A percentile compares a stretch with the other conserved stretches of the same genome.
These are phyloP conservation scores for Mallotus japonicus DNA, from an alignment of 441 rosid genomes.

Conservation along the genomic window DNA sequence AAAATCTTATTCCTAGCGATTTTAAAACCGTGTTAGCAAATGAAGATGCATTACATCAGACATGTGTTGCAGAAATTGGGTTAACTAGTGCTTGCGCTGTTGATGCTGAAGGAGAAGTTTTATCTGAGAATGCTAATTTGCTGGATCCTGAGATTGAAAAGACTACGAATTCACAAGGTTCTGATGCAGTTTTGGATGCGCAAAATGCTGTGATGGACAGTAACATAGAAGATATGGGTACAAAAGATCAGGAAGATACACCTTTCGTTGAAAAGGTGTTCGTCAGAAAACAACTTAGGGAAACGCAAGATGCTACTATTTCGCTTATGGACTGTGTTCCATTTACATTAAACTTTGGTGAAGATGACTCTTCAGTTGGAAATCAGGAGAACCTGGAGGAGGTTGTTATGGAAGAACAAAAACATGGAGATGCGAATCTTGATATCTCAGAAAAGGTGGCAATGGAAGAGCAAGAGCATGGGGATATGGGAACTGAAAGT, in stretches of 20 bases:
- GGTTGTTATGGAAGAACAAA: conserved; percentile 37
- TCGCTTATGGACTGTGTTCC: conserved; percentile 25
- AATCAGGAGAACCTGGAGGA: conserved; percentile 33
- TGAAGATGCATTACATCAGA: conserved; percentile 19
- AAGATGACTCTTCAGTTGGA: conserved; percentile 25
- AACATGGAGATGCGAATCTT: conserved; percentile 27
- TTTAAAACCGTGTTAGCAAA: conserved; percentile 24
- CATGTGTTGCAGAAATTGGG: conserved; percentile 24
- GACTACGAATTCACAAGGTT: conserved; percentile 7
- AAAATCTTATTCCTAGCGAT: conserved; percentile 10
- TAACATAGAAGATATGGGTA: conserved; percentile 19
- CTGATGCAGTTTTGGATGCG: conserved; percentile 17
- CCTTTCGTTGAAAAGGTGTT: conserved; percentile 24
- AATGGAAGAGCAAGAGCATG: conserved; percentile 37
- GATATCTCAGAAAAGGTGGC: conserved; percentile 31
- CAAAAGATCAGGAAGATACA: conserved; percentile 24
- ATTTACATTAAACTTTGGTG: conserved; percentile 20
- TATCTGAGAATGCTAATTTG: conserved; percentile 18
- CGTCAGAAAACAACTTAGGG: conserved; percentile 28
- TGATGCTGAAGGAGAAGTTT: conserved; percentile 23
- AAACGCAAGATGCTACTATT: conserved; percentile 26
- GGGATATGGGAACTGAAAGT: conserved; percentile 29
- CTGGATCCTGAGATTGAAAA: conserved; percentile 30
- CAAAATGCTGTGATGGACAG: conserved; percentile 21
- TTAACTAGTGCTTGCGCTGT: conserved; percentile 24